Evolutionary conservation across 805 yeast genomes (phyloP), one percentile per base, ranked within the genome.

Genomic region (Myxozyma lipomycoides): DNA sequence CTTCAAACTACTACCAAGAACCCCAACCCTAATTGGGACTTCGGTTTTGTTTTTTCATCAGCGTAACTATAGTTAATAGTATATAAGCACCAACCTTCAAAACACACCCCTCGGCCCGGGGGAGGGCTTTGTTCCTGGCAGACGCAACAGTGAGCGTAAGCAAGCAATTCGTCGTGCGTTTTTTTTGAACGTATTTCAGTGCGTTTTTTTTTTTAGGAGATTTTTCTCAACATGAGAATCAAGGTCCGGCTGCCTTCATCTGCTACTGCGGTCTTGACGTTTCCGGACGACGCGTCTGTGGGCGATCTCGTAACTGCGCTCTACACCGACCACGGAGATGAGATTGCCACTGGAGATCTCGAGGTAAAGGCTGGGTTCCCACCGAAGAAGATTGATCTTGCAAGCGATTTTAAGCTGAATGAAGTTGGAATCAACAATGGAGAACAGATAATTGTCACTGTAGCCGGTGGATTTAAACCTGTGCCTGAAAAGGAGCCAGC

Each of bases 331-430:
- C 5, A 47, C 22, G 24, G 46, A n/a, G 43, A 47, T 18, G 63
- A 52, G 23, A 63, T 82, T 45, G 36, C 18, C 32, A 45, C 22
- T 21, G 58, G 36, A 12, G 22, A 7, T 2, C 37, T 22, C 26
- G 18, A 30, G 17, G 19, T 40, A 15, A 75, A 76, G 52, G 66
- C 59, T 41, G 89, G 90, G 1, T 83, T 75, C 61, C 91, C 90
- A 0, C 86, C 86, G 1, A 75, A 70, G 51, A 55, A 66, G 1
- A 49, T 82, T 1, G 70, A 69, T 23, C 51, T 73, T 5, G 51
- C 55, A 3, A 64, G 64, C 22, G 35, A 43, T 12, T 49, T 49
- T 6, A 50, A 60, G 9, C 55, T 80, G 10, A 62, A 56, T 1
- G 76, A 71, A 1, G 55, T 74, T 4, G 83, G 82, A 0, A 68